Evolutionary conservation across 495 filamentous ascomycete species (phyloP).

Genomic region (Xylaria longipes): DNA sequence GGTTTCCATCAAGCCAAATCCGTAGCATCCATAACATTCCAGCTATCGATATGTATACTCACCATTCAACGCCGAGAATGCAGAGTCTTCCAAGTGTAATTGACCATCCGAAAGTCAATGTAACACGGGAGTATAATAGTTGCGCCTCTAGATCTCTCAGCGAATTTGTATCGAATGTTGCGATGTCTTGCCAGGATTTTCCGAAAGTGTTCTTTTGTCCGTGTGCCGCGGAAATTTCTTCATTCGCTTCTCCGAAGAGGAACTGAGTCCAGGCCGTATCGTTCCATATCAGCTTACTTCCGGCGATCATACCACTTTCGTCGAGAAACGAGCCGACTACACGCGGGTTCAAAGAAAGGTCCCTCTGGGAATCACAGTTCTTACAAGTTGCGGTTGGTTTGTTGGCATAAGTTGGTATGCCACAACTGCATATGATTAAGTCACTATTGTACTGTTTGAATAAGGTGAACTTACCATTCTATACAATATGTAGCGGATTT

Average conservation of each 20-base stretch:
- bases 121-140: slow-evolving; percentile 58
- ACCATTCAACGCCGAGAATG: slow-evolving; percentile 55
- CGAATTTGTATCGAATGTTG: slow-evolving; percentile 39
- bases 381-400: slow-evolving; percentile 53
- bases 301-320: slow-evolving; percentile 58
- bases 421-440: slow-evolving; percentile 52
- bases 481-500: slow-evolving; percentile 59
- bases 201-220: slow-evolving; percentile 22
- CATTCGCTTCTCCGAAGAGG: slow-evolving; percentile 46
- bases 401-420: slow-evolving; percentile 62
- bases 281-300: slow-evolving; percentile 60
- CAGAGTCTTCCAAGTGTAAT: slow-evolving; percentile 53
- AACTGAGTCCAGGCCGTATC: slow-evolving; percentile 60
- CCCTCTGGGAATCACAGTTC: slow-evolving; percentile 54
- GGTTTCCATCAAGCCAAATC: background rate
- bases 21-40: background rate
- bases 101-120: slow-evolving; percentile 61
- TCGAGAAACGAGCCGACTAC: slow-evolving; percentile 60
- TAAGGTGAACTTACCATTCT: slow-evolving; percentile 59
- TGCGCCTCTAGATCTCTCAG: slow-evolving; percentile 56
- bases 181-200: slow-evolving; percentile 46
- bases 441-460: slow-evolving; percentile 9
- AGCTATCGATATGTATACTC: slow-evolving; percentile 21
- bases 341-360: slow-evolving; percentile 61
- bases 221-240: background rate